phyloP scores from a whole-genome alignment of 306 rosid genomes.

The Prosopis cineraria region DNA sequence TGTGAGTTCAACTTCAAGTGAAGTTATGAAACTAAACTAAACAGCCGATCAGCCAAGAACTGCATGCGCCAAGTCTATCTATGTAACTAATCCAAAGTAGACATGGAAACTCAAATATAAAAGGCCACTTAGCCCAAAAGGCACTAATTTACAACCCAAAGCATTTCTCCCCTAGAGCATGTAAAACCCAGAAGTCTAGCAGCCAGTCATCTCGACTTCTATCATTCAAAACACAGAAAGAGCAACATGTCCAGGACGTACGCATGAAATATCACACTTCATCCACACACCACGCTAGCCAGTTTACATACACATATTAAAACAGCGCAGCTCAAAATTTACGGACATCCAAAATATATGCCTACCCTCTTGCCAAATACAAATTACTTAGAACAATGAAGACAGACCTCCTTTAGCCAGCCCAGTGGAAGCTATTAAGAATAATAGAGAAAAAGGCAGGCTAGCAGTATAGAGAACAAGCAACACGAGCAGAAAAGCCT shows the following conservation, averaged over 20 bases:
- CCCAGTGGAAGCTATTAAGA: slow-evolving; percentile 21
- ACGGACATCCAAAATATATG: neutral
- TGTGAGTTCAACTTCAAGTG: neutral
- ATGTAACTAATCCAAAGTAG: neutral
- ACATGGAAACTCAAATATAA: neutral
- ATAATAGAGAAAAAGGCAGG: slow-evolving; percentile 23
- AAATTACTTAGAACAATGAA: neutral
- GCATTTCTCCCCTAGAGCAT: slow-evolving; percentile 18
- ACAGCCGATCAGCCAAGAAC: neutral
- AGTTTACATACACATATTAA: neutral
- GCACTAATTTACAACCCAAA: neutral
- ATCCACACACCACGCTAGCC: neutral
- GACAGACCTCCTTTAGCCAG: slow-evolving; percentile 21
- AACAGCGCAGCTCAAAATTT: neutral
- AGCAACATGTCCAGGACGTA: slow-evolving; percentile 5
- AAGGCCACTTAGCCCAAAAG: slow-evolving; percentile 4
- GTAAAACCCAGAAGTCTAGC: slow-evolving; percentile 17
- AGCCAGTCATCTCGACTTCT: neutral
- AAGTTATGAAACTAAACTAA: neutral
- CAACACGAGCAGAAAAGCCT: neutral
- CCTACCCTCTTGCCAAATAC: slow-evolving; percentile 19
- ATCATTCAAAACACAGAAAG: neutral
- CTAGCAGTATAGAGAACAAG: neutral
- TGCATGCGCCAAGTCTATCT: neutral
- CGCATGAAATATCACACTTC: slow-evolving; percentile 7